Evolutionary conservation across 306 rosid species (phyloP), one percentile per base, ranked within the genome.

Genomic region (Citrullus mucosospermus): DNA sequence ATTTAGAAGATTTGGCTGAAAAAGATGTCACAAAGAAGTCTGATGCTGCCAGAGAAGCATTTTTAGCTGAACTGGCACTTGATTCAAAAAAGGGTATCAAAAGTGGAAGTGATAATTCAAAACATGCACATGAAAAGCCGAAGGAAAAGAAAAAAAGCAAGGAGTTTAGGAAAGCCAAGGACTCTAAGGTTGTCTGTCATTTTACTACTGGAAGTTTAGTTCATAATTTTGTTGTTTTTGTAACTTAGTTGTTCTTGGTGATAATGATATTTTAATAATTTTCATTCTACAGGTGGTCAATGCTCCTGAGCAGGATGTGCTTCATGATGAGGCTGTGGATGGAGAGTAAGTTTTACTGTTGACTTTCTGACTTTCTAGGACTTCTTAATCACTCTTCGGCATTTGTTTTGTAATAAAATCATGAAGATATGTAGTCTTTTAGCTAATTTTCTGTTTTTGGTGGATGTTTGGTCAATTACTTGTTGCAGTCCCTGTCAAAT

Each of bases 31-130:
- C 89, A 15, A 92, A 93, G 85, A 93, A 89, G 86, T 96, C 99
- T 30, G 99, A 96, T 84, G 99, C 97, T 58, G 93, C 91, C 20
- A 85, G 99, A 75, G 98, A 96, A 84, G 98, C 98, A 48, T 86
- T 96, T 84, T 87, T 96, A 87, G 99, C 98, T 2, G 99, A 96
- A 86, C 96, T 96, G 85, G 99, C 88, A 61, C 96, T 86, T 61
- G 97, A 96, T 87, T 86, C 98, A 77, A 89, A 88, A 85, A 93
- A 91, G 88, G 83, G 75, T 83, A 77, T 81, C 77, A 91, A 78
- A 84, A 93, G 96, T 87, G 97, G 91, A 69, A 92, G 69, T 78
- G 97, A 90, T 85, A 86, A 63, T 84, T 61, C 84, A 7, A 90
- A 85, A 81, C 91, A 88, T 77, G 56, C 82, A 56, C 90, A 84